Evolutionary conservation across 768 basidiomycete genomes (phyloP), one percentile per base, ranked within the genome.

Genomic region (Sarcodon sp.): DNA sequence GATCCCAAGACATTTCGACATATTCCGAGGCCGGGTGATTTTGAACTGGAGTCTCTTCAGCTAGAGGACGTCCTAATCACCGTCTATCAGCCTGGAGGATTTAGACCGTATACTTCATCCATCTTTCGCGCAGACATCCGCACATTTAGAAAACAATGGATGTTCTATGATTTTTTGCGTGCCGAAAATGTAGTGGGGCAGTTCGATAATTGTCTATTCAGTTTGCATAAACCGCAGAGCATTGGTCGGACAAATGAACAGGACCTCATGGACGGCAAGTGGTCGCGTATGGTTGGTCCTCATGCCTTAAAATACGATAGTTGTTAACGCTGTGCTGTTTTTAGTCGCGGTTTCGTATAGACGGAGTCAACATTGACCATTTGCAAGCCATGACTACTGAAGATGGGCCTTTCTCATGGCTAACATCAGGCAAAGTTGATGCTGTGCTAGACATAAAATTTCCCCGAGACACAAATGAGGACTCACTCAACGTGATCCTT

Each of bases 361-460:
- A 99, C 60, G 94, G 94, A 10, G 83, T 99, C 45, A 91, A 87
- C 52, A 81, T 99, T 55, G 96, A 99, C 65, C 96, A 99, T 61
- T 68, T 96, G 47, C 88, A 96, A 64, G 78, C 82, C 45, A 79
- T 84, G 33, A 80, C 83, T 4, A 87, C 84, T 2, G 73, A 74
- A 47, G 87, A 83, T 52, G 88, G 91, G 6, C 92, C 93, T 10
- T 83, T 98, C 51, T 92, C 91, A 1, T 99, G 96, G 96, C 91
- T 99, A 50, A 93, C 87, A 0, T 88, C 93, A 0, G 96, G 96
- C 38, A 96, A 94, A 64, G 75, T 96, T 27, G 96, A 99, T 59
- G 88, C 91, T 8, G 96, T 99, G 5, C 75, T 97, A 18, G 96
- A 99, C 65, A 93, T 99, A 66, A 91, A 93, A 59, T 98, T 99